phyloP scores from a whole-genome alignment of 2,329 filamentous ascomycete species.

The Fusarium tjaetaba region DNA sequence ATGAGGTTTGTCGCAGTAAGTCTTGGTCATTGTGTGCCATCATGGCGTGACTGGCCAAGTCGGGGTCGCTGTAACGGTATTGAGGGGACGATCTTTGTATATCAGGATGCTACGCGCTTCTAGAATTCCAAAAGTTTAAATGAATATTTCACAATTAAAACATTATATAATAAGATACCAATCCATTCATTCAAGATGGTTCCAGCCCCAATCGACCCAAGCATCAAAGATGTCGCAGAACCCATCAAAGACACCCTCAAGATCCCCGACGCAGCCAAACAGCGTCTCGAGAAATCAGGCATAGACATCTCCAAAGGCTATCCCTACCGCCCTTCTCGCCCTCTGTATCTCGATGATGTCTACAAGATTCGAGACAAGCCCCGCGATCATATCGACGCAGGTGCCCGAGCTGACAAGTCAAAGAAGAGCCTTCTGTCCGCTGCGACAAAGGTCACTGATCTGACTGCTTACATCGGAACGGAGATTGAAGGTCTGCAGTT shows the following conservation, averaged over 20 bases:
- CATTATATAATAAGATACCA: not conserved
- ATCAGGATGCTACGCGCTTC: no score
- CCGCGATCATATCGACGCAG: conserved; percentile 68
- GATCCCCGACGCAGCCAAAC: conserved; percentile 65
- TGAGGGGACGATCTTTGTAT: not conserved
- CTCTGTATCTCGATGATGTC: conserved; percentile 76
- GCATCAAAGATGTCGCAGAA: conserved; percentile 70
- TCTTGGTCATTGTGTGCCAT: conserved; percentile 1
- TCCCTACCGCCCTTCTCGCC: conserved; percentile 73
- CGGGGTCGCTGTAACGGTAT: not conserved
- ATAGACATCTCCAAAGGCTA: conserved; percentile 77
- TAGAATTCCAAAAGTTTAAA: not conserved
- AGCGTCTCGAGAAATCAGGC: conserved; percentile 72
- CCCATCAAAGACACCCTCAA: conserved; percentile 72
- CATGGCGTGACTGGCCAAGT: conserved; percentile 18
- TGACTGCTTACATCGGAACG: conserved; percentile 71
- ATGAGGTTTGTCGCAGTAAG: not conserved
- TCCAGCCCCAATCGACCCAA: conserved; percentile 68
- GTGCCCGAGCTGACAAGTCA: conserved; percentile 70
- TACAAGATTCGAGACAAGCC: conserved; percentile 68
- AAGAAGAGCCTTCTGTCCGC: conserved; percentile 70
- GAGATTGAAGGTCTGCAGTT: conserved; percentile 72
- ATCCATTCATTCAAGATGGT: conserved; percentile 48
- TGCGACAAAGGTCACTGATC: conserved; percentile 69
- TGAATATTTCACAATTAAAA: accelerated